These are phyloP conservation scores for Metschnikowia santaceciliae DNA, from an alignment of 805 yeast genomes.

Conservation along the genomic window DNA sequence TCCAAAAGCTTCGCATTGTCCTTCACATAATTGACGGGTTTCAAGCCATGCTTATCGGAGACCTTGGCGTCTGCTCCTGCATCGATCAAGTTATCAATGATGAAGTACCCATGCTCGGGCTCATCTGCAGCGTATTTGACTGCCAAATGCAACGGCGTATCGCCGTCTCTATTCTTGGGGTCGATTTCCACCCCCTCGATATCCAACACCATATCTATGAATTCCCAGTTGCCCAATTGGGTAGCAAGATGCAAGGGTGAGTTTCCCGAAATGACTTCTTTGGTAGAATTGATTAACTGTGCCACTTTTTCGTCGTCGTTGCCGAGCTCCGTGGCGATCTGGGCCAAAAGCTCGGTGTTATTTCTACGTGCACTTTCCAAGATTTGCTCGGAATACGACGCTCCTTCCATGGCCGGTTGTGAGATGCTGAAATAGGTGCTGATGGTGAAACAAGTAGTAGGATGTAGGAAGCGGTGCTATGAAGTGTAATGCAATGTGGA, in stretches of 20 bases:
- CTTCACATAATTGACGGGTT: slow-evolving; percentile 68
- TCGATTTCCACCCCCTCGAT: slow-evolving; percentile 90
- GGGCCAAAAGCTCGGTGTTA: slow-evolving; percentile 68
- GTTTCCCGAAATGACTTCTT: slow-evolving; percentile 71
- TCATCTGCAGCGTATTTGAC: slow-evolving; percentile 73
- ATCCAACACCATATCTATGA: slow-evolving; percentile 75
- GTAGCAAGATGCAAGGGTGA: slow-evolving; percentile 81
- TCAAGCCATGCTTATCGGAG: slow-evolving; percentile 49
- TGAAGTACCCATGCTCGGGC: slow-evolving; percentile 77
- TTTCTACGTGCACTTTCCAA: slow-evolving; percentile 86
- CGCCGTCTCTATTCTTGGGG: slow-evolving; percentile 71
- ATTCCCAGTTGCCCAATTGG: slow-evolving; percentile 78
- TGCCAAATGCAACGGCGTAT: slow-evolving; percentile 87
- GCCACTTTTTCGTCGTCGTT: slow-evolving; percentile 39
- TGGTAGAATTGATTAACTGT: slow-evolving; percentile 58
- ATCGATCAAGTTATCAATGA: slow-evolving; percentile 77
- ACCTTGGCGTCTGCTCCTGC: slow-evolving; percentile 82
- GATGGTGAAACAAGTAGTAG: too few species aligned
- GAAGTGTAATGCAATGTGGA: not conserved
- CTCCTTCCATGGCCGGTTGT: slow-evolving; percentile 44
- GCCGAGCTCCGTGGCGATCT: slow-evolving; percentile 45
- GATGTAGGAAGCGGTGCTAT: too few species aligned
- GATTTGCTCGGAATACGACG: slow-evolving; percentile 68
- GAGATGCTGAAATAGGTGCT: not conserved
- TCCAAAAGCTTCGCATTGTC: slow-evolving; percentile 56